Base-by-base conservation (phyloP, 805 yeast species). In the Candida sakaeoensis region DNA sequence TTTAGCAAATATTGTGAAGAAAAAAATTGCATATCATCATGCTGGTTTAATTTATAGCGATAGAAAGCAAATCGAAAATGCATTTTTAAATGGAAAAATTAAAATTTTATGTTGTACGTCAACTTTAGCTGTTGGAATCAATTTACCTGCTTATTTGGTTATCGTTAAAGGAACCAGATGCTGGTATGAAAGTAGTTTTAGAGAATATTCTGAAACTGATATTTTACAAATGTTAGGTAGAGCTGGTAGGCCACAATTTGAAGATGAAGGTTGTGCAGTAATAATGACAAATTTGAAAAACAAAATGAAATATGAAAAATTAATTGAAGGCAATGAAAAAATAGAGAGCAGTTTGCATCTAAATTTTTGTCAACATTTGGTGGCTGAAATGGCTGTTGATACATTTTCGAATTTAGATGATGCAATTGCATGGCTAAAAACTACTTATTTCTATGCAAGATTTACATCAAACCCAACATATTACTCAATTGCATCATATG, bases 161-260 rank as follows among this genome's bases (percentile, higher is more conserved):
- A 58, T 79, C 2, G 65, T 79, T n/a, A 79, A 79, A 44, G 83
- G 84, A 0, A 79, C 85, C 0, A 79, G 74, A 49, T 69, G 75
- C 37, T 84, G 82, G 75, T 58, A 54, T 14, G 72, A 70, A 15
- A 72, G 72, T 16, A 72, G 64, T 39, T 64, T 72, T 44, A 60
- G 58, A 25, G 84, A 79, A 42, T 79, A 78, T 51, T 65, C 79
- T 2, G 77, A 74, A 33, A 56, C 77, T 17, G 83, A 78, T 42
- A 57, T 79, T 22, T 53, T 75, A 30, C 84, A 80, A 47, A 80
- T 79, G 85, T 70, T 79, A 54, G 84, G 83, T 3, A 63, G 84
- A 48, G 83, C 84, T 3, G 84, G 85, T 3, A 64, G 83, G 36
- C 82, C 82, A 0, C 79, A 74, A 23, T 76, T 66, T 51, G 82